Base-by-base conservation (phyloP, 768 basidiomycete species). In the Coprinellus micaceus region DNA sequence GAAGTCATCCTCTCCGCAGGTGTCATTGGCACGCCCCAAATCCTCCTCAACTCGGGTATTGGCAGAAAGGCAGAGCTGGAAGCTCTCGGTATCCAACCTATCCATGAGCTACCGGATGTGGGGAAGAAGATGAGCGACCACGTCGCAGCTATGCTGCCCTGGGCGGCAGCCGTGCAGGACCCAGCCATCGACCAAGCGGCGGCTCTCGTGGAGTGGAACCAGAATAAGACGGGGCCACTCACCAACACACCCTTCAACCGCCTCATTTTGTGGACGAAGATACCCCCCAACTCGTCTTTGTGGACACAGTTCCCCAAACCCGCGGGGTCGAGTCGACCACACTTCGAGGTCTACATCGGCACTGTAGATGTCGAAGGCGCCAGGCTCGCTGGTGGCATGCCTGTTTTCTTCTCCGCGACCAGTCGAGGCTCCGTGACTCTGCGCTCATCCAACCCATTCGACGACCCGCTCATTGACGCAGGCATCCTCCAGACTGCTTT, bases 1-100 rank as follows among this genome's bases (percentile, higher is more conserved):
- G 70, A 70, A 39, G 56, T 72, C 26, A 64, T 72, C 25, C 61
- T 72, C 2, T 63, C 69, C 6, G 69, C 67, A 11, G 71, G 71
- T 5, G 60, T 63, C 11, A 64, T 69, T 53, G 67, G 65, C 12
- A 70, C 67, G 0, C 67, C 69, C 0, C 58, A 62, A 9, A 60
- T 69, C 24, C 58, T 66, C 2, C 58, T 64, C 36, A 57, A 61
- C 11, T 66, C 66, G 5, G 66, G 66, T 53, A 68, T 69, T 54
- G 68, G 68, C 1, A 56, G 61, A 25, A 51, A 58, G 13, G 29
- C 45, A 9, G 55, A 54, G 29, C 43, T 63, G 9, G 25, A 47
- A 11, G 47, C 61, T 1, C 19, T 61, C 9, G 52, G 54, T 7
- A 58, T 63, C 29, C 12, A 12, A 11, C 41, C 55, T 25, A 21